phyloP scores from a whole-genome alignment of 371 early-diverging fungal species.

The Capillidium rhysosporum region DNA sequence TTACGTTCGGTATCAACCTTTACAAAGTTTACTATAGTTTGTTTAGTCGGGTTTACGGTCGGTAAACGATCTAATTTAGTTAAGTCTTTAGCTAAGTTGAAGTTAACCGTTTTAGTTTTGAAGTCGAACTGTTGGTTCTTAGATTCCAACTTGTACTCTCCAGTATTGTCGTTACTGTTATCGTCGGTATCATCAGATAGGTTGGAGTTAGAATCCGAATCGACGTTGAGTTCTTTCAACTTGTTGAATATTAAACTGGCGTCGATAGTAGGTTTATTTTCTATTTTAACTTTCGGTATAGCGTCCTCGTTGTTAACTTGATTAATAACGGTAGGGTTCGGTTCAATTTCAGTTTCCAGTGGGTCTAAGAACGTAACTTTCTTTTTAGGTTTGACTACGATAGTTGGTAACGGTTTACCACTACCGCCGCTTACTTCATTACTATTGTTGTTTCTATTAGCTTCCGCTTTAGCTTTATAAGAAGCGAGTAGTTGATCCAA shows the following conservation, averaged over 20 bases:
- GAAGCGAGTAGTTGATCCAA: not conserved
- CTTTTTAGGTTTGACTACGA: not conserved
- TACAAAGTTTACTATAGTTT: not conserved
- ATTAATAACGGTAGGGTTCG: not conserved
- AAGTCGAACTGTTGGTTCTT: no score
- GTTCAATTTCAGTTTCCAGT: not conserved
- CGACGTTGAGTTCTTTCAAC: not conserved
- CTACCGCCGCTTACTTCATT: not conserved
- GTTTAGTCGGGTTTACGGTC: not conserved
- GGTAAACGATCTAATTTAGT: not conserved
- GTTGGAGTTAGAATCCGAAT: not conserved
- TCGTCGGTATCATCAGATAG: not conserved
- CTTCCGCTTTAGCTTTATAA: not conserved
- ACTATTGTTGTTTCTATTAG: not conserved
- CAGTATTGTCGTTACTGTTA: not conserved
- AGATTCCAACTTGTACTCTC: no score
- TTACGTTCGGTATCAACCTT: not conserved
- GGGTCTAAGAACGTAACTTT: slow-evolving; percentile 6
- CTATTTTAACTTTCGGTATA: not conserved
- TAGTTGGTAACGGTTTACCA: not conserved
- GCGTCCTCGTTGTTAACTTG: not conserved
- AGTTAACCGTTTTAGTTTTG: not conserved
- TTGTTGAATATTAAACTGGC: not conserved
- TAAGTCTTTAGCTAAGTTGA: not conserved
- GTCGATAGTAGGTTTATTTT: not conserved